Evolutionary conservation across 2,329 filamentous ascomycete genomes (phyloP), one percentile per base, ranked within the genome.

Genomic region (Aspergillus oerlinghausenensis): DNA sequence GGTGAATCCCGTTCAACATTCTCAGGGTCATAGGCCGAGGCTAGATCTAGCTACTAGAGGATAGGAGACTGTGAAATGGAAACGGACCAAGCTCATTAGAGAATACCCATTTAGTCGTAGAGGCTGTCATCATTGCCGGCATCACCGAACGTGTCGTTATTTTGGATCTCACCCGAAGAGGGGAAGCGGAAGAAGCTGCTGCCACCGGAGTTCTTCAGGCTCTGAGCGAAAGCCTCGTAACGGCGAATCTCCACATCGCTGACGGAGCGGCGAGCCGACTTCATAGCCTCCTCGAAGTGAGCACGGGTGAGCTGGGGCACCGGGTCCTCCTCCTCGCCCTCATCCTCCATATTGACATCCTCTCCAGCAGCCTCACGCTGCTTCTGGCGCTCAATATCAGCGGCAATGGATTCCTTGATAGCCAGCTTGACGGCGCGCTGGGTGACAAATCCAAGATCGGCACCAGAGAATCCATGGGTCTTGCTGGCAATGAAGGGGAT

Each of bases 121-220:
- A 97, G 89, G 79, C 92, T 93, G 77, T 97, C 93, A 73, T 97
- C 93, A 75, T 96, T 92, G 69, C 91, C 93, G 65, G 86, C 90
- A 69, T 92, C 88, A 63, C 92, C 92, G 67, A 94, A 92, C 51
- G 84, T 77, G 67, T 79, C 79, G 53, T 73, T 77, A 63, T 75
- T 79, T 62, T 74, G 77, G 75, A 79, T 83, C 77, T 79, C 84
- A 73, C 78, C 83, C 66, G 76, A 80, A 74, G 68, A 78, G 32
- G 89, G 93, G 87, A 99, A 99, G 78, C 95, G 92, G 89, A 99
- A 99, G 84, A 94, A 97, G 67, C 90, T 92, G 70, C 92, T 93
- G 42, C 92, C 92, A 52, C 92, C 92, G 58, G 90, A 87, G 75
- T 96, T 96, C 89, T 99, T 99, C 92, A 99, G 95, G 75, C 93